Base-by-base conservation (phyloP, 345 rosid genomes). In the Rhodomyrtus tomentosa region DNA sequence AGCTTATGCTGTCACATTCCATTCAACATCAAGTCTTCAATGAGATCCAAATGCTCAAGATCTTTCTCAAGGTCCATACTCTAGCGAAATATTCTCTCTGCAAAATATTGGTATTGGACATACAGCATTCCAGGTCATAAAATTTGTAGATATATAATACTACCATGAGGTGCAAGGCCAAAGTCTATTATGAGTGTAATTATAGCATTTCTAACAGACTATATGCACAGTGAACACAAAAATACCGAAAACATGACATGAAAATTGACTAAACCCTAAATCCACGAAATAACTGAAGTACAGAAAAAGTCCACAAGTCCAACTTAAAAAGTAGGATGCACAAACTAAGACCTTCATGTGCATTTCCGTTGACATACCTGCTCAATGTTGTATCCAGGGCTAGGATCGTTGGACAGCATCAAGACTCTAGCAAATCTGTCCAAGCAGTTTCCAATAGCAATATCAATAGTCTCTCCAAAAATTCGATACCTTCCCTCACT, bases 401-500 rank as follows among this genome's bases (percentile, higher is more conserved):
- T 95, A n/a, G 99, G 99, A 90, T 98, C 99, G 89, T 98, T 98
- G 38, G 99, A 96, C 21, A 98, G 92, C 7, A 91, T 93, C 86
- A 98, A 90, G 32, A 98, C 95, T 88, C 99, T 89, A 84, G 99
- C 99, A 82, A 98, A 96, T 76, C 99, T 93, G 62, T 96, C 98
- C 95, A 97, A 91, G 87, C 99, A 98, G 89, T 98, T 98, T 42
- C 99, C 99, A 55, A 96, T 98, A 89, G 97, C 99, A 84, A 98
- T 98, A 91, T 96, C 99, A 90, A 98, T 96, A 27, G 98, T 96
- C 92, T 96, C 99, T 38, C 99, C 99, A 11, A 98, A 96, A 12
- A 98, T 98, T 29, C 96, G 81, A 58, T 96, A 96, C 55, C 94
- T 85, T n/a, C 98, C 99, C 92, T 96, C 99, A 82, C 99, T 96